Percentiles rank a stretch among this genome's conserved stretches.
Conservation (phyloP, 2,329 filamentous ascomycete genomes). For the Verticillium zaregamsianum region DNA sequence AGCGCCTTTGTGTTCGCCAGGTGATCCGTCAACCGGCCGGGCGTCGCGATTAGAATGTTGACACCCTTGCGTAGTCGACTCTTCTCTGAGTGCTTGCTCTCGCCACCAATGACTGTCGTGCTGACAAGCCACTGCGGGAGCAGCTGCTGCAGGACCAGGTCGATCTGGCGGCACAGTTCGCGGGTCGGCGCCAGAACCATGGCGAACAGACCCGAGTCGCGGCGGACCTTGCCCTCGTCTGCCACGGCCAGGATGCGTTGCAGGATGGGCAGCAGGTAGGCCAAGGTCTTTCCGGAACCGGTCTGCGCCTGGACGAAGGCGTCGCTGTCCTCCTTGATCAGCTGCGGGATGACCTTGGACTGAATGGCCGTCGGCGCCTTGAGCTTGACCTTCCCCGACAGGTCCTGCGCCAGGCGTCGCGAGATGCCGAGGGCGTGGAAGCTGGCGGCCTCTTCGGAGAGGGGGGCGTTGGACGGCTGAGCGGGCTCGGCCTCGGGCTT, state of each 20-base stretch:
- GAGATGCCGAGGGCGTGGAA: slow-evolving; percentile 86
- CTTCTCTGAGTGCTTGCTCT: slow-evolving; percentile 78
- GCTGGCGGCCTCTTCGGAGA: slow-evolving; percentile 76
- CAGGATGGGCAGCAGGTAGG: slow-evolving; percentile 91
- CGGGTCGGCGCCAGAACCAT: slow-evolving; percentile 91
- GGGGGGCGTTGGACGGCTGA: slow-evolving; percentile 84
- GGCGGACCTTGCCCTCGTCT: slow-evolving; percentile 60
- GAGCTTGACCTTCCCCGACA: slow-evolving; percentile 80
- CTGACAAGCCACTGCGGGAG: slow-evolving; percentile 91
- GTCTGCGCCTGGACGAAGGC: slow-evolving; percentile 97
- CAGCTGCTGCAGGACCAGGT: slow-evolving; percentile 77
- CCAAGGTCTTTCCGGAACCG: slow-evolving; percentile 93
- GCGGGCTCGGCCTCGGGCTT: slow-evolving; percentile 42
- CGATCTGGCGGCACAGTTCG: slow-evolving; percentile 92
- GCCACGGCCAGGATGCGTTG: slow-evolving; percentile 75
- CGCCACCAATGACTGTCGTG: slow-evolving; percentile 71
- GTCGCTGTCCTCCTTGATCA: slow-evolving; percentile 78
- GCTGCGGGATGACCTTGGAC: slow-evolving; percentile 77
- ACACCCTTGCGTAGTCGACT: slow-evolving; percentile 89
- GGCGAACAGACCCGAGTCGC: slow-evolving; percentile 87
- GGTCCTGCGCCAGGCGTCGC: slow-evolving; percentile 71
- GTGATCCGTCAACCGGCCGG: slow-evolving; percentile 86
- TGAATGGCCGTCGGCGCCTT: slow-evolving; percentile 94
- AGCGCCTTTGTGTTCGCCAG: slow-evolving; percentile 87
- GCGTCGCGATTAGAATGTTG: slow-evolving; percentile 94